phyloP scores from a whole-genome alignment of 2,329 filamentous ascomycete genomes.

The Clarireedia hainanense region DNA sequence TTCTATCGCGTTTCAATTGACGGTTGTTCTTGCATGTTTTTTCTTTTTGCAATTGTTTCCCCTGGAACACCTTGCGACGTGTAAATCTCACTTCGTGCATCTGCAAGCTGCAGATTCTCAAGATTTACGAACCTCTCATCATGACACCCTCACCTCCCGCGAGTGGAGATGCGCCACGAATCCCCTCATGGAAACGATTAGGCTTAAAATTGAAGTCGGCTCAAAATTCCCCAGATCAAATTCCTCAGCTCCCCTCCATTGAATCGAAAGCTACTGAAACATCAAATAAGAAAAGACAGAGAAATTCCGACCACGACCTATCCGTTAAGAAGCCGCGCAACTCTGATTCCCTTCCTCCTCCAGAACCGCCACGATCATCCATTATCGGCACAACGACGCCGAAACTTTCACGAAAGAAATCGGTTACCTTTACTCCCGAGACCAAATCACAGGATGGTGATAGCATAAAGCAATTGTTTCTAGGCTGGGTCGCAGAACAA shows the following conservation, averaged over 20 bases:
- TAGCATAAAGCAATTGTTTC: constrained; percentile 43
- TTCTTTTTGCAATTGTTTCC: not conserved
- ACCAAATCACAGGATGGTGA: constrained; percentile 52
- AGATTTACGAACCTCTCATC: not conserved
- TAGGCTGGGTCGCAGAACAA: constrained; percentile 38
- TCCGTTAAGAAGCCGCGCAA: constrained; percentile 25
- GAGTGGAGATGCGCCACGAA: constrained; percentile 19
- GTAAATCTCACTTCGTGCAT: not conserved
- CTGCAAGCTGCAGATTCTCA: not conserved
- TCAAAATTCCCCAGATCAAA: constrained; percentile 27
- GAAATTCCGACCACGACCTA: constrained; percentile 13
- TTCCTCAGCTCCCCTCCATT: not conserved
- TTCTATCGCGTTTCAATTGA: constrained; percentile 4
- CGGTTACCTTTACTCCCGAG: constrained; percentile 57
- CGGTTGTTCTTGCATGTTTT: not conserved
- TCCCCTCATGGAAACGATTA: constrained; percentile 53
- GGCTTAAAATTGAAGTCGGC: constrained; percentile 52
- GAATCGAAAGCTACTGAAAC: constrained; percentile 15
- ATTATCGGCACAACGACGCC: constrained; percentile 22
- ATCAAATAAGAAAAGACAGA: constrained; percentile 23
- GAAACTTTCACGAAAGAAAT: constrained; percentile 38
- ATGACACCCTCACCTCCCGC: constrained; percentile 20
- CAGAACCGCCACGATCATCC: not conserved
- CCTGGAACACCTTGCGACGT: not conserved
- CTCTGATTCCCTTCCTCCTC: constrained; percentile 9